Conservation (phyloP, 164 flowering plant genomes). For the Magnolia officinalis region DNA sequence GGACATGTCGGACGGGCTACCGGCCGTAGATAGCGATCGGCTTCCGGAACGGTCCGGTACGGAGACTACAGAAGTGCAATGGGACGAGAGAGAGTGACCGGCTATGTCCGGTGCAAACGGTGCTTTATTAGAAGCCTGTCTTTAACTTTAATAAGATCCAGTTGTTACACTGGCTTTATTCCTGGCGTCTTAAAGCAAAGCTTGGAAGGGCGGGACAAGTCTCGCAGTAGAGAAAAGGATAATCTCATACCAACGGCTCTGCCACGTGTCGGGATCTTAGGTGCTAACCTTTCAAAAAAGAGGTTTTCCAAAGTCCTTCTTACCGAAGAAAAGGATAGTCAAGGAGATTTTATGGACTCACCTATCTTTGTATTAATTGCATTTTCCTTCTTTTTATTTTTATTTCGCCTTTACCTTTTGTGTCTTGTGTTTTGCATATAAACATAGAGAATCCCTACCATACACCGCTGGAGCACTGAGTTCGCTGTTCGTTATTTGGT, state of each 20-base stretch:
- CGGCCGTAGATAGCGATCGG: no score
- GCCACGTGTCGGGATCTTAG: conserved; percentile 19
- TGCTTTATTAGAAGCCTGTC: conserved; percentile 12
- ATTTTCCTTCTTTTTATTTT: background rate
- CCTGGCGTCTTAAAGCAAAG: conserved; percentile 23
- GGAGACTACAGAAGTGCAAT: background rate
- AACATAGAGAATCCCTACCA: no score
- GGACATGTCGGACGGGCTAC: background rate
- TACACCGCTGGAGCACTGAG: no score
- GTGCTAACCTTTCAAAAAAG: conserved; percentile 12
- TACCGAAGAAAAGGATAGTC: conserved; percentile 76
- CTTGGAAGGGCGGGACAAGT: conserved; percentile 21
- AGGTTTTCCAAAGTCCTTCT: conserved; percentile 38
- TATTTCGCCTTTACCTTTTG: background rate
- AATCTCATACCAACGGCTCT: background rate
- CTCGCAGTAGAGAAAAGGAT: background rate
- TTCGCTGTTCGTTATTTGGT: no score
- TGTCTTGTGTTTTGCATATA: background rate
- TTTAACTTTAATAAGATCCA: background rate
- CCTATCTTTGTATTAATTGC: conserved; percentile 3
- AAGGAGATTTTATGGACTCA: conserved; percentile 14
- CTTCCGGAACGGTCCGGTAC: background rate
- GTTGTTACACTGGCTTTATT: conserved; percentile 12
- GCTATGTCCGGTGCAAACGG: background rate
- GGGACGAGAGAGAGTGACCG: background rate